Conservation (phyloP, 176 grass and related monocot genomes). For the Dendrocalamus sinicus region DNA sequence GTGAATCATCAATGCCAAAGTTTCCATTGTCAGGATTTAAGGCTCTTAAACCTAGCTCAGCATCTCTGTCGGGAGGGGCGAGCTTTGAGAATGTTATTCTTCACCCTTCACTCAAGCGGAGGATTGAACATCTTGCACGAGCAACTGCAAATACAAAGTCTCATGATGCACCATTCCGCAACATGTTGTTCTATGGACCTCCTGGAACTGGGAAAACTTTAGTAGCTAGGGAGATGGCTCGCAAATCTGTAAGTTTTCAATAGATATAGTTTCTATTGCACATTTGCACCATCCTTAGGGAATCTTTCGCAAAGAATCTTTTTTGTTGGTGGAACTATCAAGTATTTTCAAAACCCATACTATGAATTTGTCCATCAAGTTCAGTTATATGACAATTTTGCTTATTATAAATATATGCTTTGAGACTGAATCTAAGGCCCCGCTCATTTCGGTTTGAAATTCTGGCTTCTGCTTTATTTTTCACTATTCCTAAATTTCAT, state of each 20-base stretch:
- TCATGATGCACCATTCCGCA: slow-evolving; percentile 89
- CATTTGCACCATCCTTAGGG: neutral
- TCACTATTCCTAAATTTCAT: too few relatives aligned
- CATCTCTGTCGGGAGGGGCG: slow-evolving; percentile 35
- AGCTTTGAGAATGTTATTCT: slow-evolving; percentile 86
- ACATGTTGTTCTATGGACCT: slow-evolving; percentile 98
- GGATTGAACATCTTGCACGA: slow-evolving; percentile 86
- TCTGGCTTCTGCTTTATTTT: too few relatives aligned
- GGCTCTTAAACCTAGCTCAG: slow-evolving; percentile 37
- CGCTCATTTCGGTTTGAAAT: too few relatives aligned
- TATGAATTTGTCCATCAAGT: neutral
- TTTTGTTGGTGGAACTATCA: neutral
- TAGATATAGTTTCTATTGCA: slow-evolving; percentile 1
- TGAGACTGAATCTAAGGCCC: neutral
- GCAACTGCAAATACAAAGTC: slow-evolving; percentile 96
- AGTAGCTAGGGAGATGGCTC: slow-evolving; percentile 93
- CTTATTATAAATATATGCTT: slow-evolving; percentile 8
- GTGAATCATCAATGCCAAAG: slow-evolving; percentile 95
- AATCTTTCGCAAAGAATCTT: slow-evolving; percentile 5
- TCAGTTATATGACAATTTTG: neutral
- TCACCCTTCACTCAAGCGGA: slow-evolving; percentile 80
- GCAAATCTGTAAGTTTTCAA: slow-evolving; percentile 75
- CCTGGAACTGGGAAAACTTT: slow-evolving; percentile 98
- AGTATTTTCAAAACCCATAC: neutral
- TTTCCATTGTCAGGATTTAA: slow-evolving; percentile 67